Evolutionary conservation across 371 early-diverging fungal genomes (phyloP).

Genomic region (Massospora cicadina): DNA sequence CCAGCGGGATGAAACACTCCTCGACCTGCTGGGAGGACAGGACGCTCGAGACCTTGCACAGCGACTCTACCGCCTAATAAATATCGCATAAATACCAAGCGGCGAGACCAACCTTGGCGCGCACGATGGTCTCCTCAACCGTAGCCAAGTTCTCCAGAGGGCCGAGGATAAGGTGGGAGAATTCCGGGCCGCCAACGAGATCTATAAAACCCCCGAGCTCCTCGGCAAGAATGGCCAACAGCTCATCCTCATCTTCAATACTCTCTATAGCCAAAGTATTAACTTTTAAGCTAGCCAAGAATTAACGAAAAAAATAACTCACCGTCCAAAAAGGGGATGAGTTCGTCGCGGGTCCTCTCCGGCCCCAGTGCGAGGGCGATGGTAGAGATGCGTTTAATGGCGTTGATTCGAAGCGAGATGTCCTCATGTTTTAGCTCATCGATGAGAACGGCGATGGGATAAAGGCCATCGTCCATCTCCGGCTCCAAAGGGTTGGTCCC

Average conservation of each 20-base stretch:
- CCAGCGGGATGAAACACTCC: constrained; percentile 70
- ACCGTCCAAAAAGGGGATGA: constrained; percentile 95
- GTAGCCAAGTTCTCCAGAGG: constrained; percentile 90
- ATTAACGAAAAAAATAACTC: constrained; percentile 8
- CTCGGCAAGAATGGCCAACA: constrained; percentile 80
- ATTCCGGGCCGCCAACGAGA: constrained; percentile 75
- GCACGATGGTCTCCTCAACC: constrained; percentile 90
- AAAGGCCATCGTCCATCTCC: constrained; percentile 24
- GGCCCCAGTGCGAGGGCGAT: constrained; percentile 90
- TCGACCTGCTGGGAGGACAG: constrained; percentile 66
- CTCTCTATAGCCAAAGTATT: constrained; percentile 48
- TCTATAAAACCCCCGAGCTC: constrained; percentile 81
- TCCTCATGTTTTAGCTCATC: constrained; percentile 97
- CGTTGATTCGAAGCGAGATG: constrained; percentile 73
- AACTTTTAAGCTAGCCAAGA: not conserved
- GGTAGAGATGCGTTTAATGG: constrained; percentile 71
- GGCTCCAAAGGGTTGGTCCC: not conserved
- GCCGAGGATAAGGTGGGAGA: constrained; percentile 65
- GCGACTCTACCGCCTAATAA: constrained; percentile 76
- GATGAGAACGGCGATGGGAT: constrained; percentile 77
- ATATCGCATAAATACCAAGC: not conserved
- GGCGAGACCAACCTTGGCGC: constrained; percentile 67
- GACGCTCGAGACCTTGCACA: constrained; percentile 53
- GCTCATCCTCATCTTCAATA: constrained; percentile 94
- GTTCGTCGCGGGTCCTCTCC: constrained; percentile 86